A percentile compares a stretch with the other conserved stretches of the same genome.
phyloP scores from a whole-genome alignment of 306 rosid genomes.

The Castanea crenata region DNA sequence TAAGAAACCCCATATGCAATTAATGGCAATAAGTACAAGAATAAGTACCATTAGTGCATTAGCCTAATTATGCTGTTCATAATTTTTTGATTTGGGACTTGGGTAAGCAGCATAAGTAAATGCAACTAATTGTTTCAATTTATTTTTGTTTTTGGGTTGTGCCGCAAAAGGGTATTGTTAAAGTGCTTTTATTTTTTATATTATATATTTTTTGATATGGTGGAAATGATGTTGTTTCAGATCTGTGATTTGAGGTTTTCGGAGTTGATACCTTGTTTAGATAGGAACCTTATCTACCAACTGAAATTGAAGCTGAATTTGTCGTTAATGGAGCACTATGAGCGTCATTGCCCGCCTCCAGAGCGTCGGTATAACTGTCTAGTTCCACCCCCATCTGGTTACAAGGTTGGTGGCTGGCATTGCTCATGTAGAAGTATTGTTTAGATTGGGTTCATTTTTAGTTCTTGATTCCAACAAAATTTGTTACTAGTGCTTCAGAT shows the following conservation, averaged over 20 bases:
- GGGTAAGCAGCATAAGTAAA: not conserved
- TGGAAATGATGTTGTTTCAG: constrained; percentile 23
- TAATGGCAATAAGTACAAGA: not conserved
- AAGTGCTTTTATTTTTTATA: not conserved
- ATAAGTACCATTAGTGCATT: too few species aligned
- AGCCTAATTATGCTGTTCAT: too few species aligned
- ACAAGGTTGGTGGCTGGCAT: constrained; percentile 39
- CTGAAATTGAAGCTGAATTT: constrained; percentile 49
- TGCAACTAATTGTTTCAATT: not conserved
- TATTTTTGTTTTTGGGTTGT: not conserved
- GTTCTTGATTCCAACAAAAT: constrained; percentile 29
- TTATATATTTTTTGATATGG: not conserved
- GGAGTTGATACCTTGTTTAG: constrained; percentile 62
- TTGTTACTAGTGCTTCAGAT: constrained; percentile 46
- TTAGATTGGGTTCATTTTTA: constrained; percentile 8
- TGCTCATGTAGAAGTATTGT: not conserved
- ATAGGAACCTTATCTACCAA: constrained; percentile 48
- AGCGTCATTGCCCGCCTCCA: constrained; percentile 56
- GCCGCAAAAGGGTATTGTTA: not conserved
- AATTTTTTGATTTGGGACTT: not conserved
- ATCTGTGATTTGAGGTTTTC: constrained; percentile 46
- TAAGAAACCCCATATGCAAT: too few species aligned
- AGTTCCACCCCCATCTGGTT: constrained; percentile 53
- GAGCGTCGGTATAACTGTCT: constrained; percentile 56
- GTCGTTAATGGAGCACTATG: constrained; percentile 62